Percentiles rank a stretch among this genome's conserved stretches.
Evolutionary conservation across 306 rosid species (phyloP).

Genomic region (Gleditsia sinensis): DNA sequence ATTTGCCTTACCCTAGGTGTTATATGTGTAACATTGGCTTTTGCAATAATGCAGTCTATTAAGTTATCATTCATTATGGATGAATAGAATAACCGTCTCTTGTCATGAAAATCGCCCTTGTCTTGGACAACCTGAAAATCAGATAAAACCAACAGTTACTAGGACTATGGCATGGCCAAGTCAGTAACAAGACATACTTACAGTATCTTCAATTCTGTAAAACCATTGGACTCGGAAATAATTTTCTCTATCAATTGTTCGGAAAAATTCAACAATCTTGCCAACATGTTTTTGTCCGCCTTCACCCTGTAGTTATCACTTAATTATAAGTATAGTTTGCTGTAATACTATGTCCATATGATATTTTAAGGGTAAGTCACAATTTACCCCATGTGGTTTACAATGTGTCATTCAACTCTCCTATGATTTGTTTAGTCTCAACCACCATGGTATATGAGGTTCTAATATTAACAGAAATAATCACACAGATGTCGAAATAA

Average conservation of each 20-base stretch:
- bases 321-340: slow-evolving; percentile 35
- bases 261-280: slow-evolving; percentile 83
- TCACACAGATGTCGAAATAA: no score
- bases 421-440: background rate
- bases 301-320: slow-evolving; percentile 68
- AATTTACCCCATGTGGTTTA: background rate
- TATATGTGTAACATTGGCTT: slow-evolving; percentile 60
- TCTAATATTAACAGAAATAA: no score
- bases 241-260: slow-evolving; percentile 60
- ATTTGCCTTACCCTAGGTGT: slow-evolving; percentile 65
- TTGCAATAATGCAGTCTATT: slow-evolving; percentile 74
- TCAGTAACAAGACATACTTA: slow-evolving; percentile 45
- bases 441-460: background rate
- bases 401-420: no score
- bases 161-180: slow-evolving; percentile 18
- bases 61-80: slow-evolving; percentile 85
- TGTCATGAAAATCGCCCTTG: slow-evolving; percentile 77
- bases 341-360: background rate
- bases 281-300: slow-evolving; percentile 66
- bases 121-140: slow-evolving; percentile 69
- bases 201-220: slow-evolving; percentile 90
- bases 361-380: background rate
- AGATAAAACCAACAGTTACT: slow-evolving; percentile 29
- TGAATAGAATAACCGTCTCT: slow-evolving; percentile 88
- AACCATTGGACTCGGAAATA: slow-evolving; percentile 96